Base-by-base conservation (phyloP, 2,329 filamentous ascomycete genomes). In the Venturia asperata region DNA sequence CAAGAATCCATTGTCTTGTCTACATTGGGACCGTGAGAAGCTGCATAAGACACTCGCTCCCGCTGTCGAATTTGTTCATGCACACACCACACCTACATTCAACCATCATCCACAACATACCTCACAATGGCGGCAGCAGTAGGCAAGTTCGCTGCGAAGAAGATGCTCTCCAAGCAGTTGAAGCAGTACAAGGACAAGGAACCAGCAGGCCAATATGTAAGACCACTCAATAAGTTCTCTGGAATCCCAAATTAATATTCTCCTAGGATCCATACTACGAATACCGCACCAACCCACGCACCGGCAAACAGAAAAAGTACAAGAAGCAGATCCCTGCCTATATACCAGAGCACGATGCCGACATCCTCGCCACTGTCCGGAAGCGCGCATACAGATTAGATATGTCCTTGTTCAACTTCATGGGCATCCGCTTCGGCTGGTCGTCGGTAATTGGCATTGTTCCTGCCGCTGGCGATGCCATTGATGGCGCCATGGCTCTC, bases 241-340 rank as follows among this genome's bases (percentile, higher is more conserved):
- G n/a, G 19, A 45, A 52, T 24, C 43, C 2, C 61, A 60, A 17
- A 21, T 63, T 66, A 61, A 68, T 67, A 62, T 64, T 60, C 67
- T 43, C 68, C 10, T 71, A 97, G 90, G 92, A 97, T 74, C 92
- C 92, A 6, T 96, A 92, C 78, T 96, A 92, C 71, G 91, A 96
- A 75, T 82, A 86, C 70, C 86, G 96, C 43, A 86, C 87, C 27
- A 87, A 92, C 52, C 90, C 89, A 10, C 84, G 81, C 64, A 85
- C 87, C 34, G 86, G 85, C 71, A 95, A 92, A 74, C 81, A 83
- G 66, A 93, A 91, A 80, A 96, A 90, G 76, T 85, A 88, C 73
- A 91, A 89, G 79, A 96, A 95, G 78, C 89, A 91, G 27, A 80
- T 92, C 43, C 92, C 92, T 0, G 84, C 85, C 34, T 93, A 93